Percentiles rank a stretch among this genome's conserved stretches.
Evolutionary conservation across 2,329 filamentous ascomycete species (phyloP).

Genomic region (Colletotrichum truncatum): DNA sequence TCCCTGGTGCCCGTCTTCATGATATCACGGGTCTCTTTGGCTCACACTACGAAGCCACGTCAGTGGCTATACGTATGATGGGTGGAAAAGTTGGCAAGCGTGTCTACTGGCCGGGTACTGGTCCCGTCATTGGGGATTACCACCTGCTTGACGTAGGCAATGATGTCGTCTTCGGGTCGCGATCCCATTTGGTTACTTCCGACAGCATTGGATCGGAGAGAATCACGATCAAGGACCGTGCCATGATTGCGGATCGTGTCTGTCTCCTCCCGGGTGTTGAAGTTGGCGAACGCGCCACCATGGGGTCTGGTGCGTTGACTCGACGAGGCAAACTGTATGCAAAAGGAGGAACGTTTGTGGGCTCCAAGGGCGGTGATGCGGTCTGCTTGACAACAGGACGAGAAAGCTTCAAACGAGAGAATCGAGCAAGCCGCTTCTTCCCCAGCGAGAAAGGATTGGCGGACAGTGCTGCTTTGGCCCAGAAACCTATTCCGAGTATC

Average conservation of each 20-base stretch:
- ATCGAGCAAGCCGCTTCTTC: slow-evolving; percentile 20
- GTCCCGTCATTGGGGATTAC: slow-evolving; percentile 62
- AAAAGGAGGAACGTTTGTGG: slow-evolving; percentile 58
- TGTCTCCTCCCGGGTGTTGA: slow-evolving; percentile 60
- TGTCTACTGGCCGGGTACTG: slow-evolving; percentile 67
- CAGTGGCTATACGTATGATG: slow-evolving; percentile 56
- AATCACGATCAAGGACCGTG: slow-evolving; percentile 55
- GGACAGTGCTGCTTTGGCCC: neutral
- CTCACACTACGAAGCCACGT: slow-evolving; percentile 64
- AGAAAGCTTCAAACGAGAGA: slow-evolving; percentile 19
- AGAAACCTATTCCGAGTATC: neutral
- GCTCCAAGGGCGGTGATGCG: slow-evolving; percentile 60
- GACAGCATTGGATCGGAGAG: slow-evolving; percentile 58
- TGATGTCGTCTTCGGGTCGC: slow-evolving; percentile 68
- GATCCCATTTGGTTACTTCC: slow-evolving; percentile 61
- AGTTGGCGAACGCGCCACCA: slow-evolving; percentile 56
- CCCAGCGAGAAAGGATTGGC: neutral
- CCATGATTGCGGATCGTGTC: slow-evolving; percentile 67
- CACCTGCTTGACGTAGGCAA: slow-evolving; percentile 64
- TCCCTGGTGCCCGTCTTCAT: slow-evolving; percentile 53
- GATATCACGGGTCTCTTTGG: slow-evolving; percentile 61
- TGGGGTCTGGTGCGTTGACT: slow-evolving; percentile 64
- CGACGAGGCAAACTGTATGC: slow-evolving; percentile 53
- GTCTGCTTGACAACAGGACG: slow-evolving; percentile 46
- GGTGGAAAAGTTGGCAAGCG: slow-evolving; percentile 62